These are phyloP conservation scores for Parvularia atlantis DNA, from an alignment of 78 protist species.

Conservation along the genomic window DNA sequence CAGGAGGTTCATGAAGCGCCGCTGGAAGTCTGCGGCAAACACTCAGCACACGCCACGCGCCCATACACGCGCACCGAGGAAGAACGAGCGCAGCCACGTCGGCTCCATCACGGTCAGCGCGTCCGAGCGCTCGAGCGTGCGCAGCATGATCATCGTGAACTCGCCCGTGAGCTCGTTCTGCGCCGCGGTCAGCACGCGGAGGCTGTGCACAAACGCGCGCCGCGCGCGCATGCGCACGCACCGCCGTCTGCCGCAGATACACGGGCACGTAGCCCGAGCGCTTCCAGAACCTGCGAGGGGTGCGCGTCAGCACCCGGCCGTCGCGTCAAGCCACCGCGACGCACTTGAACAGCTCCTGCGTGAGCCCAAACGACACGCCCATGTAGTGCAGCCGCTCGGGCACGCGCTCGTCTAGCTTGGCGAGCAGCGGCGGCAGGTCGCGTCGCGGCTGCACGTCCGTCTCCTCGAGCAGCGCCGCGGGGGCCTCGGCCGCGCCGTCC, in stretches of 20 bases:
- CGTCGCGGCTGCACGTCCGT: slow-evolving; percentile 38
- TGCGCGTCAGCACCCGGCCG: too few species aligned
- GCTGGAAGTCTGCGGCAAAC: slow-evolving; percentile 20
- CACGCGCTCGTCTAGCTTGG: slow-evolving; percentile 37
- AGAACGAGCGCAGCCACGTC: not conserved
- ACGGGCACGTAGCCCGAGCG: slow-evolving; percentile 48
- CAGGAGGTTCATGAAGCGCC: slow-evolving; percentile 45
- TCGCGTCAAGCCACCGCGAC: too few species aligned
- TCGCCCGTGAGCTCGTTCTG: slow-evolving; percentile 95
- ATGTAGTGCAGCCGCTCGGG: slow-evolving; percentile 83
- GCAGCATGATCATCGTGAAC: slow-evolving; percentile 86
- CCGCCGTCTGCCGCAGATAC: slow-evolving; percentile 69
- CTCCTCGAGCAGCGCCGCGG: too few species aligned
- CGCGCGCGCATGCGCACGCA: not conserved
- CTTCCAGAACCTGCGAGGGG: slow-evolving; percentile 74
- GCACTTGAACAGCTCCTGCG: slow-evolving; percentile 48
- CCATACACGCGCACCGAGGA: not conserved
- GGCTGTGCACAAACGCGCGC: too few species aligned
- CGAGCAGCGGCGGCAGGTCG: slow-evolving; percentile 76
- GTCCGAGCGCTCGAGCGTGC: slow-evolving; percentile 3
- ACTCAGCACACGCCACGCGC: not conserved
- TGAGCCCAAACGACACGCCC: slow-evolving; percentile 87
- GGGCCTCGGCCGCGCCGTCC: too few species aligned
- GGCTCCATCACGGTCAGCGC: not conserved
- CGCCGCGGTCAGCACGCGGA: too few species aligned